Conservation (phyloP, 2,329 filamentous ascomycete species). For the Cercospora canescens region DNA sequence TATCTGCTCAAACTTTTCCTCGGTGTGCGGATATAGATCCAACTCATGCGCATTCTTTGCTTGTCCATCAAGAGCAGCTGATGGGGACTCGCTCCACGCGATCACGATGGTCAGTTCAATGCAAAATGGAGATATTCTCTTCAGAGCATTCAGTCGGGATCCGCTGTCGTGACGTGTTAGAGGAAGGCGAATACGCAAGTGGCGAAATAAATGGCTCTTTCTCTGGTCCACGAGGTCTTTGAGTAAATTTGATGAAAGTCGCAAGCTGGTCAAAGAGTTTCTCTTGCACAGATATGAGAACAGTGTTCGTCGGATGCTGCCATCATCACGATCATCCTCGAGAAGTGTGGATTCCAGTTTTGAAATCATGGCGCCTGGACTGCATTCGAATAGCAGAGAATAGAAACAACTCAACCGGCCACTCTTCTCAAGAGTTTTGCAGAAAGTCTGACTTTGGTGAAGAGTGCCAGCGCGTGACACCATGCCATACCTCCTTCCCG, state of each 20-base stretch:
- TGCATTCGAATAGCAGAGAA: neutral
- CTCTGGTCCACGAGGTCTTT: slow-evolving; percentile 4
- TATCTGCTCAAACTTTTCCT: slow-evolving; percentile 6
- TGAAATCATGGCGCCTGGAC: slow-evolving; percentile 17
- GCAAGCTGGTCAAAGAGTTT: slow-evolving; percentile 18
- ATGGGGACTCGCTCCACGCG: neutral
- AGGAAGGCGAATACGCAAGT: neutral
- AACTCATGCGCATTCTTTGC: neutral
- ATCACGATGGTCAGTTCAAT: slow-evolving; percentile 7
- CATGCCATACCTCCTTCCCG: neutral
- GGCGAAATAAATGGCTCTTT: slow-evolving; percentile 6
- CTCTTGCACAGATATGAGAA: slow-evolving; percentile 19
- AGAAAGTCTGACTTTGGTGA: neutral
- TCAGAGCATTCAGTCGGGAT: neutral
- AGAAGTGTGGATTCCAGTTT: slow-evolving; percentile 24
- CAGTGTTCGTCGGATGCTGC: slow-evolving; percentile 13
- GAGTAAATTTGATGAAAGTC: slow-evolving; percentile 16
- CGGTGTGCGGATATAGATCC: neutral
- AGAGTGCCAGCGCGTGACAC: neutral
- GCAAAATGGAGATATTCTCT: slow-evolving; percentile 5
- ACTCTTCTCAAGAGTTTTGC: neutral
- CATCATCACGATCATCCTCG: slow-evolving; percentile 7
- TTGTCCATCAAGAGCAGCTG: neutral
- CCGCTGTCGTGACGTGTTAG: neutral
- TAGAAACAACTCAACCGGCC: neutral